Base-by-base conservation (phyloP, 2,329 filamentous ascomycete genomes). In the Colletotrichum costaricense region DNA sequence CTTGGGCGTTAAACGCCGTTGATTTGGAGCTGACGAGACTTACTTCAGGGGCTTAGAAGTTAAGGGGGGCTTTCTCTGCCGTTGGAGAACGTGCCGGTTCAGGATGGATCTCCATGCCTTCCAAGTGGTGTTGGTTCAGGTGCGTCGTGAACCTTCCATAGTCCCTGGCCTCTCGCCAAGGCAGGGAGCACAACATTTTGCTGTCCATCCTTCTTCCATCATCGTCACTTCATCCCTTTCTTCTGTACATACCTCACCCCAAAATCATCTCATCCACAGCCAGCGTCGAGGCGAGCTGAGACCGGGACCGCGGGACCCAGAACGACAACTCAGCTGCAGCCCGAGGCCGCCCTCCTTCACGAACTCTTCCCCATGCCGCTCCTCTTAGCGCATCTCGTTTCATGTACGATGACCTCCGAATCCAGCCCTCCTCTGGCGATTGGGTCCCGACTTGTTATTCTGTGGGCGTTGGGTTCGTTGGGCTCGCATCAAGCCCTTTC, bases 391-490 rank as follows among this genome's bases (percentile, higher is more conserved):
- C 60, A 59, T 63, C 22, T 46, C 49, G 42, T 7, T 28, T 52
- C 59, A 72, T 69, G 58, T 63, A 69, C 58, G 30, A 54, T 55
- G 55, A 60, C 68, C 54, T 60, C 62, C 38, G 33, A 55, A 54
- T 35, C 30, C 63, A 60, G 63, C 62, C 68, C 56, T 67, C 59
- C 55, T 46, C 28, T 38, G 56, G n/a, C 35, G 62, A 67, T 72
- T 72, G 69, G 69, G 49, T 66, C 24, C 63, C 63, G 33, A 49
- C 22, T 60, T 26, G 7, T 56, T 19, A 55, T 55, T 26, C 62
- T 67, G 68, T 58, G 64, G 70, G 38, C 30, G 35, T 72, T 69
- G 66, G 70, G 70, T 69, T 72, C 69, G 69, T 72, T 69, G 54
- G 70, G 70, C 70, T 72, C 59, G 38, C 65, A 52, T 67, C 56